Conservation (phyloP, 2,329 filamentous ascomycete genomes). For the Hymenoscyphus fructigenus region DNA sequence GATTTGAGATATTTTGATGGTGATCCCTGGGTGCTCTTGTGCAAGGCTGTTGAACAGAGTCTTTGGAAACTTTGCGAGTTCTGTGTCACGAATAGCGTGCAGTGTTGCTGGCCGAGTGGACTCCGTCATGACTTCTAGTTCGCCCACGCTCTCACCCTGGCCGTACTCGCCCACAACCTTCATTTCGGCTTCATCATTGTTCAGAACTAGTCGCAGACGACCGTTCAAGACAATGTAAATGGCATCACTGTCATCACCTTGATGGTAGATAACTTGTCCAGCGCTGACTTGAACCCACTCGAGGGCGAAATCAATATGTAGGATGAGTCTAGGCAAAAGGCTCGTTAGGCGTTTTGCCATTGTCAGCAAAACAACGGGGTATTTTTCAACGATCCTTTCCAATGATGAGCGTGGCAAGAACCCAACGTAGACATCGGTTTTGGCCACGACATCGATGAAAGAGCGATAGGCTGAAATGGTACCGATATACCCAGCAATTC, state of each 20-base stretch:
- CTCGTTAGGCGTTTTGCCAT: conserved; percentile 94
- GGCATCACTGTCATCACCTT: conserved; percentile 92
- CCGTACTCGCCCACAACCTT: conserved; percentile 89
- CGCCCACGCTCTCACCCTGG: conserved; percentile 95
- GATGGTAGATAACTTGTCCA: conserved; percentile 90
- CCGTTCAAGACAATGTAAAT: conserved; percentile 98
- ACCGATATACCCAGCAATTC: conserved; percentile 89
- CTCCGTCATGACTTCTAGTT: conserved; percentile 95
- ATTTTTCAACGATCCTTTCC: conserved; percentile 88
- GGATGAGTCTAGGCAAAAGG: conserved; percentile 81
- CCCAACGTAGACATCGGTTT: conserved; percentile 97
- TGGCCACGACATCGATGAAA: conserved; percentile 94
- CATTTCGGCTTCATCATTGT: conserved; percentile 77
- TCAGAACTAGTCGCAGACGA: conserved; percentile 79
- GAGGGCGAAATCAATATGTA: conserved; percentile 96
- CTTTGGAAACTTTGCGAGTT: conserved; percentile 92
- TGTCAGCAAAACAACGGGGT: conserved; percentile 88
- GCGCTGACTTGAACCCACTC: conserved; percentile 98
- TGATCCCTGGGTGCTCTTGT: conserved; percentile 95
- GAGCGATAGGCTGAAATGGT: conserved; percentile 94
- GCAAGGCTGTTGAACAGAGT: conserved; percentile 97
- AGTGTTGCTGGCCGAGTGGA: conserved; percentile 85
- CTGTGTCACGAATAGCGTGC: conserved; percentile 94
- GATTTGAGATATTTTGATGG: conserved; percentile 98
- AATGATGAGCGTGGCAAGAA: conserved; percentile 84